Conservation (phyloP, 306 rosid genomes). For the Malus fusca region DNA sequence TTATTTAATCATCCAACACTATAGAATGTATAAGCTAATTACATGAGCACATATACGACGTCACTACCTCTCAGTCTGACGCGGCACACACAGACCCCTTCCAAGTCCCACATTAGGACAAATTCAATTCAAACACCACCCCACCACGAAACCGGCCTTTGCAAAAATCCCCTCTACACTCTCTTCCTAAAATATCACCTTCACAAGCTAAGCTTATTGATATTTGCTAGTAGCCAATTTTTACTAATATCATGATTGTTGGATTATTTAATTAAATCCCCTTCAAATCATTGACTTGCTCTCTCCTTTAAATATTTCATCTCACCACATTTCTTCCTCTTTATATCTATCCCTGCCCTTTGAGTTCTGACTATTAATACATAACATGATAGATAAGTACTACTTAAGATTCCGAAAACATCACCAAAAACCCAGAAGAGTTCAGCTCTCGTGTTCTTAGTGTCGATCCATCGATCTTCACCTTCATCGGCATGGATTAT, state of each 20-base stretch:
- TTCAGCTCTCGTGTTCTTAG: neutral
- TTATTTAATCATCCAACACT: neutral
- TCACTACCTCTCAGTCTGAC: neutral
- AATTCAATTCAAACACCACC: conserved; percentile 12
- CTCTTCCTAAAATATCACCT: neutral
- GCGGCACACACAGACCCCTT: conserved; percentile 5
- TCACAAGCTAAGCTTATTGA: neutral
- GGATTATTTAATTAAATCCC: neutral
- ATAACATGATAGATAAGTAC: neutral
- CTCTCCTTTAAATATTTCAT: conserved; percentile 12
- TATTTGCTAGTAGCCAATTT: conserved; percentile 11
- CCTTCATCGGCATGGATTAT: conserved; percentile 16
- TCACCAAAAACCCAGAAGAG: neutral
- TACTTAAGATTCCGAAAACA: neutral
- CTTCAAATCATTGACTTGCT: conserved; percentile 16
- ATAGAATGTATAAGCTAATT: neutral
- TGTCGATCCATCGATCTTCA: neutral
- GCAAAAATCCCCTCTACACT: neutral
- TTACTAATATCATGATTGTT: neutral
- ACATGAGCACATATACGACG: neutral
- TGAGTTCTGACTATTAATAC: conserved; percentile 1
- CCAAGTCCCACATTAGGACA: conserved; percentile 11
- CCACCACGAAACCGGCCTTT: conserved; percentile 18
- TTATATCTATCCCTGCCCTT: neutral
- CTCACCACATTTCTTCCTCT: neutral